Percentiles rank a stretch among this genome's conserved stretches.
These are phyloP conservation scores for Trametes versicolor DNA, from an alignment of 1,284 basidiomycete species.

Conservation along the genomic window DNA sequence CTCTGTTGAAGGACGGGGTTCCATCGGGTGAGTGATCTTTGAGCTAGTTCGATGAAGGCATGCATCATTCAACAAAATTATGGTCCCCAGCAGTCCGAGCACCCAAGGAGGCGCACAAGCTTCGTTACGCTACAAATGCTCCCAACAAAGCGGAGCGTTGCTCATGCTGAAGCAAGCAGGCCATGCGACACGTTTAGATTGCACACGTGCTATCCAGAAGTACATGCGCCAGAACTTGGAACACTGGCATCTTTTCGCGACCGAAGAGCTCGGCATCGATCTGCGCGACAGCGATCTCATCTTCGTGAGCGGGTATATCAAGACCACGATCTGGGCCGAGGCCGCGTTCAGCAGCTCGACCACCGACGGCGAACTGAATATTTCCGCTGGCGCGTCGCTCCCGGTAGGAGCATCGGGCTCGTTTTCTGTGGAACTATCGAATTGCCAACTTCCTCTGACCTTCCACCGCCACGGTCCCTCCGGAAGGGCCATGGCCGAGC, in stretches of 20 bases:
- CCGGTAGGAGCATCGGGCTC: neutral
- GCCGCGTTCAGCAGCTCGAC: constrained; percentile 8
- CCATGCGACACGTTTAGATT: constrained; percentile 5
- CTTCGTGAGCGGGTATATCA: constrained; percentile 8
- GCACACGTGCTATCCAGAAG: neutral
- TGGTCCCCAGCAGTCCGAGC: neutral
- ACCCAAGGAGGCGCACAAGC: neutral
- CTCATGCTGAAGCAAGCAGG: constrained; percentile 18
- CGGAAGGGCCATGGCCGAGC: neutral
- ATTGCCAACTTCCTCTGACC: neutral
- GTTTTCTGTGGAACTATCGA: neutral
- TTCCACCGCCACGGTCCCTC: neutral
- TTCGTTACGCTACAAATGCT: constrained; percentile 15
- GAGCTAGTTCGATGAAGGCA: no score
- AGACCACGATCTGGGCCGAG: constrained; percentile 8
- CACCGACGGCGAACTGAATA: neutral
- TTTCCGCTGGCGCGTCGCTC: neutral
- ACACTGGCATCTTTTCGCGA: constrained; percentile 19
- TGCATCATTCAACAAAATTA: no score
- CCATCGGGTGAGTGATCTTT: constrained; percentile 3
- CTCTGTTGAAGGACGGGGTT: neutral
- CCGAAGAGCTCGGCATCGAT: constrained; percentile 9
- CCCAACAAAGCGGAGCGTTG: constrained; percentile 18
- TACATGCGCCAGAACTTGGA: constrained; percentile 13
- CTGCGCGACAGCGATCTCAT: constrained; percentile 3